A percentile compares a stretch with the other conserved stretches of the same genome.
Conservation (phyloP, 305 asterid species). For the Fraxinus nigra region DNA sequence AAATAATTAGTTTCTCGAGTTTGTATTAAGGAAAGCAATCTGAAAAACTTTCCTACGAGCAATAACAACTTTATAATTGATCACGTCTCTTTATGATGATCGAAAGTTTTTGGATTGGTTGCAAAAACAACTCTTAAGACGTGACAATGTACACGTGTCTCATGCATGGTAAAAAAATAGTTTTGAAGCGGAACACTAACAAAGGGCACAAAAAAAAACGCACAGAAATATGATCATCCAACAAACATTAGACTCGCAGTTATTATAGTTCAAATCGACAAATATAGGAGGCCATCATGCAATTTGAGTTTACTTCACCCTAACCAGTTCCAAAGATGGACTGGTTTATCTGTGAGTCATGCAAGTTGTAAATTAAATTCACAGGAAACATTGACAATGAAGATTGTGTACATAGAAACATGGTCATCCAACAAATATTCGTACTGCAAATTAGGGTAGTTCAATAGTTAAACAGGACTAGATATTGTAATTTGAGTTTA, state of each 20-base stretch:
- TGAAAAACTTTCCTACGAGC: neutral
- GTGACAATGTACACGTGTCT: neutral
- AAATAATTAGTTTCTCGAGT: constrained; percentile 10
- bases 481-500: neutral
- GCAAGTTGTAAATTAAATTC: neutral
- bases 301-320: neutral
- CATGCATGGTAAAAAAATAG: neutral
- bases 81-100: constrained; percentile 2
- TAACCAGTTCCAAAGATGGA: neutral
- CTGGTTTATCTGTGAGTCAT: neutral
- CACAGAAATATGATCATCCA: neutral
- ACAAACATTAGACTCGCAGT: neutral
- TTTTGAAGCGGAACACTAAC: neutral
- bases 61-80: constrained; percentile 5
- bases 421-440: neutral
- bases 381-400: neutral
- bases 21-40: neutral
- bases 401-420: neutral
- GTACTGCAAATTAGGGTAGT: neutral
- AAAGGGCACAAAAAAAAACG: neutral
- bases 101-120: neutral
- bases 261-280: neutral
- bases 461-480: neutral
- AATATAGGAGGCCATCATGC: neutral
- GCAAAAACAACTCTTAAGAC: neutral